Base-by-base conservation (phyloP, 1,284 basidiomycete species). In the Puccinia polysora region DNA sequence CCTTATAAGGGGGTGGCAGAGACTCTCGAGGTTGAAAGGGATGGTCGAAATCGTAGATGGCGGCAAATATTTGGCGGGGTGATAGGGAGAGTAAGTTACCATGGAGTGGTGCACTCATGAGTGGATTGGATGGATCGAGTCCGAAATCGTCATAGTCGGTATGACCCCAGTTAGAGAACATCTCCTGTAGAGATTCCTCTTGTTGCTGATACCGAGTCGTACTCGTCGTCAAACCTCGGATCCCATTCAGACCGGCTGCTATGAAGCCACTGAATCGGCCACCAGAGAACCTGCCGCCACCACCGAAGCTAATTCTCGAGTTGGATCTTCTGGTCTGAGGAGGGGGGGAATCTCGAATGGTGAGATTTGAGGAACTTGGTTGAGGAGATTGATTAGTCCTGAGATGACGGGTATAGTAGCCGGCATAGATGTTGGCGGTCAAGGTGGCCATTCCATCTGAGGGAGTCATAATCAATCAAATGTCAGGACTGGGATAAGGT, bases 281-380 rank as follows among this genome's bases (percentile, higher is more conserved):
- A 36, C 67, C 67, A 28, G 67, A 69, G 30, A 69, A 49, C 18
- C 52, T 23, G 12, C 67, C 67, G 8, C 67, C 67, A 4, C 67
- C 67, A 36, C 67, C 67, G 18, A 69, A 32, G n/a, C 45, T 32
- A 10, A 45, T 28, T 36, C 20, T 52, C 23, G 64, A 38, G 47
- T 28, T 60, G 5, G 67, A 55, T 28, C 55, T 40, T 50, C 55
- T 59, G 1, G 28, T 45, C 34, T 69, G 67, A 20, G 53, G 53
- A 32, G 67, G 38, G 18, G 55, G 56, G 6, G 55, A 49, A 49
- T 58, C 56, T 59, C 67, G 55, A n/a, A 60, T 32, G 32, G 28
- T n/a, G 18, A 69, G 52, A 5, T 55, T 49, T 1, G 67, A 69
- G 8, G 67, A 55, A 40, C 65, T 52, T 30, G 55, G 65, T n/a